Evolutionary conservation across 1,284 basidiomycete genomes (phyloP), one percentile per base, ranked within the genome.

Genomic region (Vanrija sp.): DNA sequence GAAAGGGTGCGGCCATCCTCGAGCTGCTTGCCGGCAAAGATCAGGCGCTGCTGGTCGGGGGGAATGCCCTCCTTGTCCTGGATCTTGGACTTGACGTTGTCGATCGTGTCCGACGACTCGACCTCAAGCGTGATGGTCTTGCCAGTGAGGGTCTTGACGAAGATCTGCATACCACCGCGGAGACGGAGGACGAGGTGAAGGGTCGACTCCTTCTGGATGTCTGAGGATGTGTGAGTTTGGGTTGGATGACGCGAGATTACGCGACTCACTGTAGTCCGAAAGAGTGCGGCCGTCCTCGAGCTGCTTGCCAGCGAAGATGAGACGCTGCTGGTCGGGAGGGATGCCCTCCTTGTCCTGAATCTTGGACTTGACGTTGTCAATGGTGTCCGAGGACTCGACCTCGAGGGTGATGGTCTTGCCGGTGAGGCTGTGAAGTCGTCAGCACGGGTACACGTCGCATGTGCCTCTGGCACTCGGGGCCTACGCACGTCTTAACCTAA

Each of bases 151-250:
- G 55, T 56, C 55, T 56, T 56, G 31, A 56, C 55, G 19, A 56
- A 56, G 51, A 56, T 56, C 55, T 56, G 55, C 83, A 98, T 92
- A 61, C 94, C 94, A 67, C 94, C 93, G 79, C 93, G 90, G 67
- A 97, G 89, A 84, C 92, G 90, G 75, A 97, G 88, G 63, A 97
- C 93, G 64, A 97, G 82, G 80, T 98, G 95, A 65, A 98, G 88
- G 31, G 95, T 98, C 14, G 89, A 93, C 81, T 98, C 94, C 83
- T 98, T 98, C 82, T 98, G 95, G 79, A 96, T 96, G 82, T 95
- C 72, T 72, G 54, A 12, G 16, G 27, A 22, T 4, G 37, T 37
- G 46, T 47, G 10, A 47, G 55, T 19, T 16, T 31, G 44, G 7
- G 15, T 4, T 16, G 23, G 25, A 10, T 22, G 31, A 20, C 41